Conservation (phyloP, 768 basidiomycete species). For the Trametes meyenii region DNA sequence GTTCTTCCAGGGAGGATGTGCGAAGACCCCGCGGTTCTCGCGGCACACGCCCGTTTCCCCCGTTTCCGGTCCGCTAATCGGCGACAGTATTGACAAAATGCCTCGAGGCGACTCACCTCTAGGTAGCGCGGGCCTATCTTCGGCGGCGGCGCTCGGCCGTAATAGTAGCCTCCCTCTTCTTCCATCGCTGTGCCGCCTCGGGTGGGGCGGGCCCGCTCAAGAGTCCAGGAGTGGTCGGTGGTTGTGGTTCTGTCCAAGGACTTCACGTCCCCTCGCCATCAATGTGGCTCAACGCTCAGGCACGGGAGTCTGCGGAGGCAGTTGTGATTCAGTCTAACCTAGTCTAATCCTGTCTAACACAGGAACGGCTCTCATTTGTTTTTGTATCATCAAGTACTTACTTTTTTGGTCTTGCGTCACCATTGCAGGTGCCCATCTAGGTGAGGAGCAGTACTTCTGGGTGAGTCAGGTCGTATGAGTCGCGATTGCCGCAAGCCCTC, state of each 20-base stretch:
- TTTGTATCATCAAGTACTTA: too few relatives aligned
- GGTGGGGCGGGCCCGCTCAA: too few relatives aligned
- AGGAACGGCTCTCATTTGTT: too few relatives aligned
- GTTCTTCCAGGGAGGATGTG: background rate
- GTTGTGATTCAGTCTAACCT: too few relatives aligned
- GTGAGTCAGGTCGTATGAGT: too few relatives aligned
- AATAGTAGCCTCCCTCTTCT: background rate
- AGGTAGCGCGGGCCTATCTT: slow-evolving; percentile 14
- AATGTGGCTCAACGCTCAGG: background rate
- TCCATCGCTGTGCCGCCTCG: background rate
- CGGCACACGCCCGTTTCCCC: background rate
- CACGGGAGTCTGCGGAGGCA: too few relatives aligned
- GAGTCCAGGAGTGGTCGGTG: too few relatives aligned
- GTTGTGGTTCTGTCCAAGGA: background rate
- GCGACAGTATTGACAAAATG: background rate
- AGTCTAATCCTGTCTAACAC: too few relatives aligned
- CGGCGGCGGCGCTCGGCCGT: background rate
- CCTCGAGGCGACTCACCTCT: slow-evolving; percentile 8
- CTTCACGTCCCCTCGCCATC: background rate
- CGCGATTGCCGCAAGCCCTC: too few relatives aligned
- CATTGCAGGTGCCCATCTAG: too few relatives aligned
- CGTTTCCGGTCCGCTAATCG: background rate
- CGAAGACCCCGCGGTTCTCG: background rate
- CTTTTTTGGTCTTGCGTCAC: too few relatives aligned
- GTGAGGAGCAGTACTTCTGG: too few relatives aligned